Conservation (phyloP, 306 rosid genomes). For the Calophaca sinica region DNA sequence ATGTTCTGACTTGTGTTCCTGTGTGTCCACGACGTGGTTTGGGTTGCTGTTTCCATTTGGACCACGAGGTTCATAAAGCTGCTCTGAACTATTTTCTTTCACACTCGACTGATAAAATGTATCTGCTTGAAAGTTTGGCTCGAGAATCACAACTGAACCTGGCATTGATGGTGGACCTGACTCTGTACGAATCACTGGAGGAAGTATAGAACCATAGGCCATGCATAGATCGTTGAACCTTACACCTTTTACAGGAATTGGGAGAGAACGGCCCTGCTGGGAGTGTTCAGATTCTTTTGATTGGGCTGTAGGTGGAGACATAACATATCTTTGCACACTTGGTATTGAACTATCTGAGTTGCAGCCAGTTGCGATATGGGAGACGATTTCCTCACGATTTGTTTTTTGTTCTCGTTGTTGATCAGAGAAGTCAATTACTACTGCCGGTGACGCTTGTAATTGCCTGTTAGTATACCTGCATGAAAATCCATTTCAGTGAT, state of each 20-base stretch:
- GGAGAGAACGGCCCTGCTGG: slow-evolving; percentile 61
- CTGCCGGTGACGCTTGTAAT: slow-evolving; percentile 54
- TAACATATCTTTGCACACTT: slow-evolving; percentile 55
- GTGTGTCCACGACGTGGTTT: slow-evolving; percentile 53
- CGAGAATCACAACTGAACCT: slow-evolving; percentile 55
- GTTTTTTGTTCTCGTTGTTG: slow-evolving; percentile 61
- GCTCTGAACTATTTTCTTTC: slow-evolving; percentile 61
- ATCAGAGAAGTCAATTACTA: slow-evolving; percentile 45
- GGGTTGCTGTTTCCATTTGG: slow-evolving; percentile 47
- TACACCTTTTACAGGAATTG: slow-evolving; percentile 71
- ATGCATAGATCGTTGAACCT: slow-evolving; percentile 57
- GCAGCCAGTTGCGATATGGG: slow-evolving; percentile 47
- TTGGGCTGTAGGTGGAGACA: slow-evolving; percentile 61
- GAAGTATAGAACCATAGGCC: slow-evolving; percentile 60
- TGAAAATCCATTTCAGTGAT: slow-evolving; percentile 37
- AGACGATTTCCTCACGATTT: slow-evolving; percentile 53
- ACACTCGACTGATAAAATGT: slow-evolving; percentile 60
- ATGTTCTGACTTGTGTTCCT: slow-evolving; percentile 59
- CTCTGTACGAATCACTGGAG: slow-evolving; percentile 63
- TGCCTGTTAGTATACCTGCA: slow-evolving; percentile 82
- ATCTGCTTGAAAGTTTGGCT: slow-evolving; percentile 62
- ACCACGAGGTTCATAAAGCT: slow-evolving; percentile 44
- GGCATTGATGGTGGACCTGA: slow-evolving; percentile 64
- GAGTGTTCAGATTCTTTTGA: slow-evolving; percentile 73
- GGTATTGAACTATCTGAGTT: slow-evolving; percentile 58